Evolutionary conservation across 345 rosid species (phyloP).

Genomic region (Euphorbia tirucalli): DNA sequence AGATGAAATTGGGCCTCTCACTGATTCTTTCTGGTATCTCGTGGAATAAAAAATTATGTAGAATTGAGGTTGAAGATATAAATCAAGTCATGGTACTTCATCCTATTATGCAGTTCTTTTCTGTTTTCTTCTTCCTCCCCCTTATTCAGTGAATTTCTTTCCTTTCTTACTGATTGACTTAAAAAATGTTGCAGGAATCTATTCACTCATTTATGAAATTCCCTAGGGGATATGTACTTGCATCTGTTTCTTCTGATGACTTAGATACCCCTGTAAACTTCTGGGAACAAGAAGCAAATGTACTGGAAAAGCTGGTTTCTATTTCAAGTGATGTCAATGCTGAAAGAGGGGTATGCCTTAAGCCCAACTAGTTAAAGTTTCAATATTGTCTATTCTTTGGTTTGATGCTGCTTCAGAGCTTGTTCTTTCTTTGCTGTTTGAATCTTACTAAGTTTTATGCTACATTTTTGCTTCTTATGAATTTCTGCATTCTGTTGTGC

Average conservation of each 20-base stretch:
- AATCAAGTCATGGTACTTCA: conserved; percentile 56
- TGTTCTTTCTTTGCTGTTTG: not conserved
- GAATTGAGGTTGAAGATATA: conserved; percentile 43
- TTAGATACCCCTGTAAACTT: conserved; percentile 40
- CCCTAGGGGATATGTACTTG: conserved; percentile 48
- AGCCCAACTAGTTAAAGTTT: not conserved
- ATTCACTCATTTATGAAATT: conserved; percentile 73
- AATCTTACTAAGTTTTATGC: not conserved
- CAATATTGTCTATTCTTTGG: not conserved
- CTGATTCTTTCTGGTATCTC: conserved; percentile 51
- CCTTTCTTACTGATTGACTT: conserved; percentile 20
- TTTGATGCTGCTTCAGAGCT: not conserved
- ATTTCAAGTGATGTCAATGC: conserved; percentile 37
- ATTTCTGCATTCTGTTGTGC: conserved; percentile 3
- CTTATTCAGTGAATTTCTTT: not conserved
- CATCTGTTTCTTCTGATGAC: conserved; percentile 36
- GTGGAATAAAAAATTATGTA: conserved; percentile 38
- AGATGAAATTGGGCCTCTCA: conserved; percentile 84
- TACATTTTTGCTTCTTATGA: not conserved
- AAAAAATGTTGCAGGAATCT: conserved; percentile 52
- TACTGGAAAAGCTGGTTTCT: conserved; percentile 67
- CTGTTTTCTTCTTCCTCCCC: not conserved
- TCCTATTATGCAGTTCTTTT: not conserved
- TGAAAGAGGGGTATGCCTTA: conserved; percentile 40
- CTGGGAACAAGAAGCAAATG: conserved; percentile 40